Evolutionary conservation across 495 filamentous ascomycete genomes (phyloP).

Genomic region (Hypoxylon rickii): DNA sequence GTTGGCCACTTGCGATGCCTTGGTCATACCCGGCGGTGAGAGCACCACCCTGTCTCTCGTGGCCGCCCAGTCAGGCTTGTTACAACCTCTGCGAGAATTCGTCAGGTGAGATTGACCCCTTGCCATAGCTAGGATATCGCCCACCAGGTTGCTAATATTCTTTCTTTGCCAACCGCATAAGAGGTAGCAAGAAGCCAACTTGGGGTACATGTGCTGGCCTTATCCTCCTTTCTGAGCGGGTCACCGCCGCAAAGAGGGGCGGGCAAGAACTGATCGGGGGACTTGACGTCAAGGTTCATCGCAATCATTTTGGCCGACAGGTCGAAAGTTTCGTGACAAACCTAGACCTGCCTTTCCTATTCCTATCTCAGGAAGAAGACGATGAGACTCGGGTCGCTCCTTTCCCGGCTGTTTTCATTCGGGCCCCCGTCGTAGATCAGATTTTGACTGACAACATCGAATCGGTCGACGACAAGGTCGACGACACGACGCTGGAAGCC

Average conservation of each 20-base stretch:
- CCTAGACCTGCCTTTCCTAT: constrained; percentile 74
- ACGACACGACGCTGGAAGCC: constrained; percentile 42
- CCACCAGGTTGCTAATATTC: constrained; percentile 24
- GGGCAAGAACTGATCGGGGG: constrained; percentile 95
- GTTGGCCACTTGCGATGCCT: constrained; percentile 73
- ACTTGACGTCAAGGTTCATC: constrained; percentile 84
- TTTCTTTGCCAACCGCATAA: constrained; percentile 15
- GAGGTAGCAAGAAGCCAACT: constrained; percentile 74
- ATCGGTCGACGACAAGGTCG: constrained; percentile 16
- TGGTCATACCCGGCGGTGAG: constrained; percentile 93
- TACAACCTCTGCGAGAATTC: constrained; percentile 87
- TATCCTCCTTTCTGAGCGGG: constrained; percentile 86
- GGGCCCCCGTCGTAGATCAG: constrained; percentile 90
- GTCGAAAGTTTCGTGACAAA: constrained; percentile 88
- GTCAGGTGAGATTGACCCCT: constrained; percentile 85
- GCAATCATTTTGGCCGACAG: constrained; percentile 97
- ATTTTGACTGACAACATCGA: constrained; percentile 63
- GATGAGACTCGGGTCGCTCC: constrained; percentile 38
- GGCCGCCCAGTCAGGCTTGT: constrained; percentile 73
- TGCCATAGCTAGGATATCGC: too few relatives aligned
- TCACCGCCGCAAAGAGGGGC: constrained; percentile 84
- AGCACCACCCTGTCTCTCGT: constrained; percentile 93
- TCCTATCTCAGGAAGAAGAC: constrained; percentile 40
- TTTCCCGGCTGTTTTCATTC: constrained; percentile 89
- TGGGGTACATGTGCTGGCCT: constrained; percentile 98